A percentile compares a stretch with the other conserved stretches of the same genome.
These are phyloP conservation scores for Backusella westeae DNA, from an alignment of 192 early-diverging fungal species.

Conservation along the genomic window DNA sequence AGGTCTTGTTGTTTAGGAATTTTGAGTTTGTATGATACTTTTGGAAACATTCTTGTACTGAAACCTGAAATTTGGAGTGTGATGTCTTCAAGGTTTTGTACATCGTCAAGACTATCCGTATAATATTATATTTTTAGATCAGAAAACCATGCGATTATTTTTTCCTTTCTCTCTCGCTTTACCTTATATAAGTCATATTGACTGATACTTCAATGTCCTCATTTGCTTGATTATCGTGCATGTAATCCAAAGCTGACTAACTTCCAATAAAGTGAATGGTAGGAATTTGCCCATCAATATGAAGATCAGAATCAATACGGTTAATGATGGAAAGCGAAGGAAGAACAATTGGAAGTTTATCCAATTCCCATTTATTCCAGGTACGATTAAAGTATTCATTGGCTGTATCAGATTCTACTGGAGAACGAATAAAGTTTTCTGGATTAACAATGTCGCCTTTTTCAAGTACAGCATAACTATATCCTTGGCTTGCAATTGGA, in stretches of 20 bases:
- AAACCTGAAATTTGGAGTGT: background rate
- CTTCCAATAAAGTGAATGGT: conserved; percentile 6
- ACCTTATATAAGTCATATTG: conserved; percentile 15
- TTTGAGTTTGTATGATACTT: conserved; percentile 7
- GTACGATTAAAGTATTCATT: background rate
- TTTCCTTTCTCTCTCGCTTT: background rate
- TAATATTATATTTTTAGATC: background rate
- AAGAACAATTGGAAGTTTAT: background rate
- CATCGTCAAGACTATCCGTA: background rate
- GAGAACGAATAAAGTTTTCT: background rate
- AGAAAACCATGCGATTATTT: background rate
- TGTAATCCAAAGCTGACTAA: background rate
- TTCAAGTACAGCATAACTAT: background rate
- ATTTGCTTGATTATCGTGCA: background rate
- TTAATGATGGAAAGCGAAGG: conserved; percentile 8
- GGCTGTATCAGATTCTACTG: background rate
- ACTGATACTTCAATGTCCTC: background rate
- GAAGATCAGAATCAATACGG: background rate
- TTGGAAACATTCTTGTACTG: background rate
- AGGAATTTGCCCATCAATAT: conserved; percentile 11
- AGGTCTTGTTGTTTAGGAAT: background rate
- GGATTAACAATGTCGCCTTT: background rate
- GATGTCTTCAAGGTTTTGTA: background rate
- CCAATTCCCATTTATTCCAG: background rate
- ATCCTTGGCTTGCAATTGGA: too few species aligned